Percentiles rank a stretch among this genome's conserved stretches.
These are phyloP conservation scores for Beauveria scarabaeidicola DNA, from an alignment of 2,329 filamentous ascomycete genomes.

Conservation along the genomic window DNA sequence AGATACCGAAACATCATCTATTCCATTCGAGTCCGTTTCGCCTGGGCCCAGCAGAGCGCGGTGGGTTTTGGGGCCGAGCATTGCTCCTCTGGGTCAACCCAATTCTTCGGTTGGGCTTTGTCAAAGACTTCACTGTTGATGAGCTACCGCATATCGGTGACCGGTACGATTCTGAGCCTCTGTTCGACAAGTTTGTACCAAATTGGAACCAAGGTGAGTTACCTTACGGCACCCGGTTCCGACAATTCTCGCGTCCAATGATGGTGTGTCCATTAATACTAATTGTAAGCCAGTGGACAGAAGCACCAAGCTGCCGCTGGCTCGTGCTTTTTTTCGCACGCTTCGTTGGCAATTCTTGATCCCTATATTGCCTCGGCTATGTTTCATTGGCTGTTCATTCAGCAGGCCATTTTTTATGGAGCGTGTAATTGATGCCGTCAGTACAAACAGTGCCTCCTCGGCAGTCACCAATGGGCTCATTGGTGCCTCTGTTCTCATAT, in stretches of 20 bases:
- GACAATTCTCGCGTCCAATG: too few species aligned
- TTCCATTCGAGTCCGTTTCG: not conserved
- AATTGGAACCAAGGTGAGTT: not conserved
- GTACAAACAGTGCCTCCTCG: not conserved
- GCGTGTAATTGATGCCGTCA: not conserved
- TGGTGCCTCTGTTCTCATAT: not conserved
- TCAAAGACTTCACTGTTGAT: not conserved
- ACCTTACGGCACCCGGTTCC: too few species aligned
- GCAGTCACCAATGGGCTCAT: not conserved
- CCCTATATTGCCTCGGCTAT: not conserved
- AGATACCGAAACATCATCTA: conserved; percentile 19
- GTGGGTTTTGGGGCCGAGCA: conserved; percentile 12
- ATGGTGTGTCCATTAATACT: not conserved
- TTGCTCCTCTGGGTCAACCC: not conserved
- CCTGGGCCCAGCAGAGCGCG: conserved; percentile 14
- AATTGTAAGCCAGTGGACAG: not conserved
- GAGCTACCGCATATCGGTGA: not conserved
- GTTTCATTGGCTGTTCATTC: not conserved
- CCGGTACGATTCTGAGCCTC: not conserved
- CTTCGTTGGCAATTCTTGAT: not conserved
- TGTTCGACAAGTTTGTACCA: not conserved
- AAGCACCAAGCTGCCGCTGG: not conserved
- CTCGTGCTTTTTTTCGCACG: not conserved
- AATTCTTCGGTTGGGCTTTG: not conserved
- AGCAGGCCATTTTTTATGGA: not conserved